Base-by-base conservation (phyloP, 2,329 filamentous ascomycete genomes). In the Aureobasidium musti region DNA sequence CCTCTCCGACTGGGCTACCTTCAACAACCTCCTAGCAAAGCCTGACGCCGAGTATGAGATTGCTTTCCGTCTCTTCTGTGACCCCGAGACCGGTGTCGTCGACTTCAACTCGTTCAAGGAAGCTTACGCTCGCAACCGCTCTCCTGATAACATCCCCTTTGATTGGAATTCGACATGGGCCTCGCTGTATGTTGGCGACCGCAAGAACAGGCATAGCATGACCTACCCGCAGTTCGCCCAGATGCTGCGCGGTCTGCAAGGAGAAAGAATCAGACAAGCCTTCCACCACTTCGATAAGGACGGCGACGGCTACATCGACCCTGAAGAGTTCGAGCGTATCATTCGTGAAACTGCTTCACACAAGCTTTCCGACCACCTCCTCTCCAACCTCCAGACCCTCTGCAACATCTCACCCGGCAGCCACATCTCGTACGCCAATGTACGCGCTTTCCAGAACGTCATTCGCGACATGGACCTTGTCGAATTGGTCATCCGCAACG, bases 11-110 rank as follows among this genome's bases (percentile, higher is more conserved):
- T 99, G 94, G 92, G 88, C 86, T 54, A 89, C 90, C 70, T 99
- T 98, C 79, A 91, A 97, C 81, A 96, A 96, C 82, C 86, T 99
- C 70, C 88, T 99, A 67, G 84, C 85, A 72, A 98, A 97, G 81
- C 91, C 95, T 69, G 95, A 98, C 76, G 95, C 95, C 77, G 95
- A 99, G 81, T 99, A 99, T 81, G 93, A 98, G 79, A 97, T 99
- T 73, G 94, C 95, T 19, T 99, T 98, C 82, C 91, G 95, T 73
- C 86, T 99, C 65, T 99, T 99, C 79, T 94, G 98, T 76, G 85
- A 91, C 73, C 88, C 94, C 61, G 87, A 91, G 69, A 90, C 87
- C 23, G 95, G 95, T 68, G 86, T 86, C 57, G 92, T 99, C 74
- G 94, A 93, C 77, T 97, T 94, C 75, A 90, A 96, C 45, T 87